Base-by-base conservation (phyloP, 2,329 filamentous ascomycete genomes). In the Paecilomyces fulvus region DNA sequence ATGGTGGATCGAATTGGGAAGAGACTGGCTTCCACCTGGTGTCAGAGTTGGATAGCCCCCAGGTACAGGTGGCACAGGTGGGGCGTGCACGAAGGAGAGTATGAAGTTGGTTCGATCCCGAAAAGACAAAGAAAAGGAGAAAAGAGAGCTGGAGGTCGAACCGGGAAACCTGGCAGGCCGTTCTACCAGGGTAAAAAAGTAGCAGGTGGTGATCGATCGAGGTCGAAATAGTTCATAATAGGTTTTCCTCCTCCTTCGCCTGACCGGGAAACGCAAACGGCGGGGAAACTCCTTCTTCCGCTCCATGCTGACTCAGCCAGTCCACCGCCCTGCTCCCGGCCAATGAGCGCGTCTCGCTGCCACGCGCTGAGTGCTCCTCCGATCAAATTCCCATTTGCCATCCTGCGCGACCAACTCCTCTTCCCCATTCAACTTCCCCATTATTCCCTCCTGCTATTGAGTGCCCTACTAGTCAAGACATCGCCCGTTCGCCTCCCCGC, bases 291-390 rank as follows among this genome's bases (percentile, higher is more conserved):
- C 48, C 53, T 61, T 58, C 59, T 57, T 59, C 56, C 57, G 30
- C 49, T 20, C 6, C 4, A 11, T 17, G 59, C 59, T 73, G 62
- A 73, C 56, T 70, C 64, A 72, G 28, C 49, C 4, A 9, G n/a
- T 2, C n/a, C 7, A 14, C 49, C 31, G 55, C 58, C 48, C 31
- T 52, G 37, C 56, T 51, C 53, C 53, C 37, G 20, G 37, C 72
- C 72, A 74, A 74, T 73, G 63, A 71, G 63, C 59, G 68, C 71
- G 70, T 67, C 62, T 60, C 51, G 55, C 55, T 56, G 57, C 62
- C 61, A 64, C 65, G 63, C 62, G 56, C 55, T 52, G 57, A 33
- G 30, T 53, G 25, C 52, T 62, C 54, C 60, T 57, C 58, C 59
- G 60, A 59, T 57, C 61, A 63, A 65, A 64, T 65, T 65, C 62